These are phyloP conservation scores for Liquidambar formosana DNA, from an alignment of 164 flowering plant species.

Conservation along the genomic window DNA sequence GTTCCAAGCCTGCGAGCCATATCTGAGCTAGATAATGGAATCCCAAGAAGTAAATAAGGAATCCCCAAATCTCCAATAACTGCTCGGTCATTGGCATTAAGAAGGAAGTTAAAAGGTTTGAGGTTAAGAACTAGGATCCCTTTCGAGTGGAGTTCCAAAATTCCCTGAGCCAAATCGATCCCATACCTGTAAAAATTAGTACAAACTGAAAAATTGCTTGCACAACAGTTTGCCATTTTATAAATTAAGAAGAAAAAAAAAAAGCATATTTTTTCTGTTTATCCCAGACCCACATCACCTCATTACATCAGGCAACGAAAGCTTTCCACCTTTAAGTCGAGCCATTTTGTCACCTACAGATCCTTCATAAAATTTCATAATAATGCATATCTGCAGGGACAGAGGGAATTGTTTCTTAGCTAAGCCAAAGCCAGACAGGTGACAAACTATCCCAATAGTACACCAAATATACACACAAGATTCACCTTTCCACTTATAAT, in stretches of 20 bases:
- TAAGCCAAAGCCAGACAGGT: background rate
- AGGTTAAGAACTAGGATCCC: conserved; percentile 74
- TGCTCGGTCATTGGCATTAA: conserved; percentile 62
- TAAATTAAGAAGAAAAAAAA: background rate
- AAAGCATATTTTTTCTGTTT: background rate
- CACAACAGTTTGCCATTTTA: background rate
- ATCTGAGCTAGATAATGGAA: conserved; percentile 56
- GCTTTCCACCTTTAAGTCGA: conserved; percentile 65
- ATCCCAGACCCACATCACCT: conserved; percentile 47
- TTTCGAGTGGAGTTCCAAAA: conserved; percentile 66
- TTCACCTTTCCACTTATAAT: conserved; percentile 62
- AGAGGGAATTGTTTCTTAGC: background rate
- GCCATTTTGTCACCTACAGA: conserved; percentile 83
- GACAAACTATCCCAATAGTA: background rate
- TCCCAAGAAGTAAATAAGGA: conserved; percentile 66
- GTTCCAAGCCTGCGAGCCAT: conserved; percentile 66
- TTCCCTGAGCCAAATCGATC: conserved; percentile 64
- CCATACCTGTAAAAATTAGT: conserved; percentile 63
- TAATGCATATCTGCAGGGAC: conserved; percentile 58
- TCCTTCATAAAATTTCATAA: conserved; percentile 89
- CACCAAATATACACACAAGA: background rate
- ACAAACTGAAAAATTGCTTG: background rate
- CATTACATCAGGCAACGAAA: conserved; percentile 63
- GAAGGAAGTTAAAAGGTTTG: conserved; percentile 82
- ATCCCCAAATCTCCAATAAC: conserved; percentile 81